Conservation (phyloP, 2,329 filamentous ascomycete species). For the Balansia obtecta region DNA sequence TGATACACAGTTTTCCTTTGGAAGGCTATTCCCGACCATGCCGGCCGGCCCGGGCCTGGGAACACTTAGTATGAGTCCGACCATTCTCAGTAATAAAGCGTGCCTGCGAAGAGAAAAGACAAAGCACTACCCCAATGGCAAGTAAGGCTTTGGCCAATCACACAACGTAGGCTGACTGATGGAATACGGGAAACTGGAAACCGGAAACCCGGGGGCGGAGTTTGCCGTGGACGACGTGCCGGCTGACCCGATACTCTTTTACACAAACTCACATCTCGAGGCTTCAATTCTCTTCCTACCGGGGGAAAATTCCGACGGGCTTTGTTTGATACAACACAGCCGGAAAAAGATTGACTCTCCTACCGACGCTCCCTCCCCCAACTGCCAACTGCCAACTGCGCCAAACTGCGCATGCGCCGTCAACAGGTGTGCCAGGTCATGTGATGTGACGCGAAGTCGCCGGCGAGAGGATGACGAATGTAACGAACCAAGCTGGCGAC, state of each 20-base stretch:
- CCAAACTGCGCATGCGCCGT: background rate
- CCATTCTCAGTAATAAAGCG: too few relatives aligned
- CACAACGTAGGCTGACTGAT: background rate
- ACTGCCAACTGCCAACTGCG: too few relatives aligned
- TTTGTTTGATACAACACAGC: slow-evolving; percentile 10
- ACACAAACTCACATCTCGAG: background rate
- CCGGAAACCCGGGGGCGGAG: slow-evolving; percentile 8
- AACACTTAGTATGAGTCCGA: too few relatives aligned
- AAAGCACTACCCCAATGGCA: slow-evolving; percentile 2
- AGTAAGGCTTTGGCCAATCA: slow-evolving; percentile 5
- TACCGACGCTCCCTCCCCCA: background rate
- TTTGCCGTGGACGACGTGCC: slow-evolving; percentile 4
- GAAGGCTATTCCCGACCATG: too few relatives aligned
- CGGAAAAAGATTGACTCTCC: background rate
- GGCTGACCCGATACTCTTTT: background rate
- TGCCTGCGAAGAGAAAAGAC: background rate
- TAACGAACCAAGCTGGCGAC: slow-evolving; percentile 1
- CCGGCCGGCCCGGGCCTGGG: too few relatives aligned
- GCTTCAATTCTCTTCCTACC: background rate
- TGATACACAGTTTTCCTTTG: too few relatives aligned
- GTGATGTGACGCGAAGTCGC: slow-evolving; percentile 6
- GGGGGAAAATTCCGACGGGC: slow-evolving; percentile 10
- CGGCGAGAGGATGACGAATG: background rate
- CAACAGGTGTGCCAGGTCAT: slow-evolving; percentile 1
- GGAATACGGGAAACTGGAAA: background rate